These are phyloP conservation scores for Geosmithia morbida DNA, from an alignment of 2,329 filamentous ascomycete species.

Conservation along the genomic window DNA sequence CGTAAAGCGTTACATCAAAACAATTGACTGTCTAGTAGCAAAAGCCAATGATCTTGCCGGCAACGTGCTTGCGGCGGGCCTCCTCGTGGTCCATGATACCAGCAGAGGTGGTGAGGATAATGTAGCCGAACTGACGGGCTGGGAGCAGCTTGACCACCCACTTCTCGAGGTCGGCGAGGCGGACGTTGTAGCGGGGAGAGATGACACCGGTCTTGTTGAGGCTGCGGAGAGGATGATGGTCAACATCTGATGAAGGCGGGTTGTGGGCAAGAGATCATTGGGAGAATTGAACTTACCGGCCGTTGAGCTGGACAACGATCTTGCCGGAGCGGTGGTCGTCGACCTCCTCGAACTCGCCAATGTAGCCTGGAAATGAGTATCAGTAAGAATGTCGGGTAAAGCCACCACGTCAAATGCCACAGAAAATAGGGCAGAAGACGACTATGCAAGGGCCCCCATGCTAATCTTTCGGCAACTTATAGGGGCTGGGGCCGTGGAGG, in stretches of 20 bases:
- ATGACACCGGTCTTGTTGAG: slow-evolving; percentile 99
- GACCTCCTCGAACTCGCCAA: slow-evolving; percentile 98
- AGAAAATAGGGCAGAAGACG: slow-evolving; percentile 43
- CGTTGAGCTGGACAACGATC: slow-evolving; percentile 99
- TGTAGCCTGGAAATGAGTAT: slow-evolving; percentile 58
- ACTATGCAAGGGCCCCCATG: slow-evolving; percentile 88
- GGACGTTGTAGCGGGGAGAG: slow-evolving; percentile 98
- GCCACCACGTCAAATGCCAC: slow-evolving; percentile 88
- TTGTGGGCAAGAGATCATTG: neutral
- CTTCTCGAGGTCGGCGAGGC: slow-evolving; percentile 95
- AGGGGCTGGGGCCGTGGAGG: slow-evolving; percentile 84
- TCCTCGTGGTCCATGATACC: slow-evolving; percentile 99
- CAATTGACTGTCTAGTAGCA: slow-evolving; percentile 60
- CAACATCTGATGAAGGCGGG: too few relatives aligned
- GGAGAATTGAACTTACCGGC: slow-evolving; percentile 33
- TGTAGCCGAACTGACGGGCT: slow-evolving; percentile 98
- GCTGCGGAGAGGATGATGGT: slow-evolving; percentile 1
- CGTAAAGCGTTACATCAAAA: neutral
- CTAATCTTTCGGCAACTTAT: slow-evolving; percentile 99
- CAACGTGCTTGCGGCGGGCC: slow-evolving; percentile 96
- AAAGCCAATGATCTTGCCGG: slow-evolving; percentile 98
- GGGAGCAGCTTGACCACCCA: slow-evolving; percentile 99
- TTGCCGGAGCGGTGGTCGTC: slow-evolving; percentile 99
- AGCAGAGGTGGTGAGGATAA: slow-evolving; percentile 96
- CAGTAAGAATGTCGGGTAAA: slow-evolving; percentile 73